Evolutionary conservation across 1,139 yeast species (phyloP).

Genomic region (Yamadazyma jaroonii): DNA sequence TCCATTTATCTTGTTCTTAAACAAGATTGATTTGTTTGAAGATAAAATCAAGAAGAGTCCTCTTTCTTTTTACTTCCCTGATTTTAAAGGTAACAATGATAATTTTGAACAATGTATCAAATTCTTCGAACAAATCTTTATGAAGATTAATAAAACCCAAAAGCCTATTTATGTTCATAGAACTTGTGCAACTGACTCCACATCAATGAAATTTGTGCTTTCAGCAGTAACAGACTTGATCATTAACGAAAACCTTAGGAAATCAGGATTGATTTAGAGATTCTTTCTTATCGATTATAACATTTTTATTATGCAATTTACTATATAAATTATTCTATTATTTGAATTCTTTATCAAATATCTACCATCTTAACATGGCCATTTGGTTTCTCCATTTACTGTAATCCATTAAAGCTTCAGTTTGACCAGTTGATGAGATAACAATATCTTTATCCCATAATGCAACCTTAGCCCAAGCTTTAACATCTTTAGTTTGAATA

Average conservation of each 20-base stretch:
- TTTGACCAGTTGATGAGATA: conserved; percentile 79
- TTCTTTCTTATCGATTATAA: neutral
- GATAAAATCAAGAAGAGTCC: conserved; percentile 66
- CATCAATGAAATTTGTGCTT: conserved; percentile 82
- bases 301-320: conserved; percentile 6
- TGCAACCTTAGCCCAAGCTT: conserved; percentile 70
- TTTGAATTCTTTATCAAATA: conserved; percentile 2
- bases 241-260: conserved; percentile 75
- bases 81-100: conserved; percentile 58
- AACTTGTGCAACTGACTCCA: conserved; percentile 95
- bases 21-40: conserved; percentile 81
- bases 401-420: conserved; percentile 80
- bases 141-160: conserved; percentile 58
- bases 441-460: conserved; percentile 86
- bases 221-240: conserved; percentile 92
- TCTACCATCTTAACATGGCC: conserved; percentile 77
- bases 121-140: conserved; percentile 65
- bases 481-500: conserved; percentile 56
- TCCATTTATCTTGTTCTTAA: conserved; percentile 84
- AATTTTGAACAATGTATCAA: conserved; percentile 65
- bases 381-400: conserved; percentile 82
- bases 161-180: conserved; percentile 86
- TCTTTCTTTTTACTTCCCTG: conserved; percentile 68
- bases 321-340: conserved; percentile 5
- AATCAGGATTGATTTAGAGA: conserved; percentile 70